Conservation (phyloP, 2,329 filamentous ascomycete genomes). For the Aspergillus pseudotamarii region DNA sequence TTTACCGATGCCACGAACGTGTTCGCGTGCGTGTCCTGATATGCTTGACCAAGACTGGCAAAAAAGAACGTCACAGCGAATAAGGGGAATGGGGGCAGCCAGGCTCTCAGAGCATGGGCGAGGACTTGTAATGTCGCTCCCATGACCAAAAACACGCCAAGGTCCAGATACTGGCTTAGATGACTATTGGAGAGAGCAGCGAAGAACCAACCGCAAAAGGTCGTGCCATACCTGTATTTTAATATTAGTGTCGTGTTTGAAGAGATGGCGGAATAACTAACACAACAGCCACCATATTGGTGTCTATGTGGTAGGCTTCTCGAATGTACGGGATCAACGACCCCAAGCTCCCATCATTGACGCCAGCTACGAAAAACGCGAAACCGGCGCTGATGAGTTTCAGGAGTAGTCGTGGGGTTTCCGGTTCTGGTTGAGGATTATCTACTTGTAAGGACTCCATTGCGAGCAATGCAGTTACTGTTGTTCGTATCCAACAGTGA, state of each 20-base stretch:
- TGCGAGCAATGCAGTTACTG: neutral
- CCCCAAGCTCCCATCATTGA: conserved; percentile 67
- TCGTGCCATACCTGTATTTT: conserved; percentile 53
- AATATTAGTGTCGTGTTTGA: neutral
- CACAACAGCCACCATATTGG: conserved; percentile 55
- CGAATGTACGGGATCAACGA: conserved; percentile 66
- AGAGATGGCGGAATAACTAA: conserved; percentile 32
- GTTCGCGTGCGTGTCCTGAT: conserved; percentile 66
- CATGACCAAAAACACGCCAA: conserved; percentile 60
- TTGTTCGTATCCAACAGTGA: neutral
- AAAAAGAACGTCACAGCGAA: conserved; percentile 63
- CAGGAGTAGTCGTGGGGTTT: conserved; percentile 24
- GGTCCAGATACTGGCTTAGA: conserved; percentile 54
- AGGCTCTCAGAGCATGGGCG: conserved; percentile 54
- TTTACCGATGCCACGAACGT: conserved; percentile 59
- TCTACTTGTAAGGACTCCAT: conserved; percentile 9
- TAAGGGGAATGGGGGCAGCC: conserved; percentile 60
- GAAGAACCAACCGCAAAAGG: conserved; percentile 63
- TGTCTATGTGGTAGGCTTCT: conserved; percentile 57
- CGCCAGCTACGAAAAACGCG: conserved; percentile 67
- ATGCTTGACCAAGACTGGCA: conserved; percentile 62
- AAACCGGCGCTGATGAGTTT: conserved; percentile 61
- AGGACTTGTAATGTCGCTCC: conserved; percentile 58
- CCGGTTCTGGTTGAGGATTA: neutral
- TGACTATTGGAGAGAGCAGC: conserved; percentile 57